Evolutionary conservation across 805 yeast genomes (phyloP).

Genomic region (Yarrowia divulgata): DNA sequence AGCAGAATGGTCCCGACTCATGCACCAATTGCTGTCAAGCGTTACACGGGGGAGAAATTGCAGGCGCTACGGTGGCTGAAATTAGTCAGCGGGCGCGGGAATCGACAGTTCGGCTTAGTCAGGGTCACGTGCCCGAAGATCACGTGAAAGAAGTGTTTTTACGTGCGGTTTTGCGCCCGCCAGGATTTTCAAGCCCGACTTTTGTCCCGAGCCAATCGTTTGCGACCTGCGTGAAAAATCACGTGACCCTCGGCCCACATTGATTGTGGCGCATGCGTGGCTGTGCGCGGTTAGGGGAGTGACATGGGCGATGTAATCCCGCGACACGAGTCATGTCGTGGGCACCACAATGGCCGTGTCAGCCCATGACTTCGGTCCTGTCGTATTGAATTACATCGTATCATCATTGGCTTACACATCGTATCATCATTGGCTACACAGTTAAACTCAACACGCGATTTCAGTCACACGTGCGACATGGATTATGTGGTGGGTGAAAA

Average conservation of each 20-base stretch:
- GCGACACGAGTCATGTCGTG: too few species aligned
- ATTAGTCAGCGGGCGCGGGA: not conserved
- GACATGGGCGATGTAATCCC: too few species aligned
- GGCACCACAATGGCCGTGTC: too few species aligned
- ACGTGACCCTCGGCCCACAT: constrained; percentile 7
- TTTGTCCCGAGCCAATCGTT: constrained; percentile 23
- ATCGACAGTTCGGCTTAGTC: too few species aligned
- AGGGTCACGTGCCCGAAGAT: constrained; percentile 1
- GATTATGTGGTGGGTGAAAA: too few species aligned
- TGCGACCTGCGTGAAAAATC: not conserved
- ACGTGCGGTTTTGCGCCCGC: not conserved
- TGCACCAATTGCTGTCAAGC: constrained; percentile 33
- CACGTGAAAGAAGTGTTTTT: not conserved
- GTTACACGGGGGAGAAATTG: not conserved
- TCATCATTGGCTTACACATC: too few species aligned
- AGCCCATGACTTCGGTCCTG: too few species aligned
- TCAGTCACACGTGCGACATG: too few species aligned
- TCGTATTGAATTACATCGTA: too few species aligned
- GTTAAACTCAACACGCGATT: too few species aligned
- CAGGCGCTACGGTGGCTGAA: not conserved
- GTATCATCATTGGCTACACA: too few species aligned
- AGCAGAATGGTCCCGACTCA: constrained; percentile 26
- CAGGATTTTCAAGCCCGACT: not conserved
- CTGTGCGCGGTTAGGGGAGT: not conserved
- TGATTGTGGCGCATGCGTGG: constrained; percentile 10